Conservation (phyloP, 352 stramenopile species). For the Phytophthora fragariae region DNA sequence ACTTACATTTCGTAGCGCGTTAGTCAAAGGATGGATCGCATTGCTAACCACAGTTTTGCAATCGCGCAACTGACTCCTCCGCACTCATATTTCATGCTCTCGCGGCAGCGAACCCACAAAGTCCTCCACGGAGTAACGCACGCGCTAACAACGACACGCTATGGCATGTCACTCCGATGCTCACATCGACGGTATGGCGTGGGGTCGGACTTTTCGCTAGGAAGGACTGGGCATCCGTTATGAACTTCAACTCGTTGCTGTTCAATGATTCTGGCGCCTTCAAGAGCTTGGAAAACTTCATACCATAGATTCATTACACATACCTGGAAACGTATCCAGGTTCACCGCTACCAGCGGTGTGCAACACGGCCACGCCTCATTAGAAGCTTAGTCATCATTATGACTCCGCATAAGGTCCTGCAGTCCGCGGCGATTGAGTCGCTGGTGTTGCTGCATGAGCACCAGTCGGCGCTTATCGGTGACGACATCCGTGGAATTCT, state of each 20-base stretch:
- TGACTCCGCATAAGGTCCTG: constrained; percentile 57
- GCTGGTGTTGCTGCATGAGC: constrained; percentile 81
- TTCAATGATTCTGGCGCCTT: constrained; percentile 3
- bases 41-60: constrained; percentile 20
- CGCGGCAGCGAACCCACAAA: constrained; percentile 11
- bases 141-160: constrained; percentile 17
- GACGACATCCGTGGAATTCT: constrained; percentile 67
- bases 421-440: constrained; percentile 75
- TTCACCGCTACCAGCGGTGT: constrained; percentile 3
- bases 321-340: constrained; percentile 8
- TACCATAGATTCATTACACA: constrained; percentile 13
- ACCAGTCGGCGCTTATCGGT: constrained; percentile 72
- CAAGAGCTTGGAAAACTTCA: constrained; percentile 8
- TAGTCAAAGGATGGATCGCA: constrained; percentile 13
- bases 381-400: constrained; percentile 30
- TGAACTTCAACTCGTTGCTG: constrained; percentile 22
- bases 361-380: neutral
- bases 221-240: neutral
- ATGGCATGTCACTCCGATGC: neutral
- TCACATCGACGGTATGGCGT: constrained; percentile 1
- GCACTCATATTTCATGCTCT: constrained; percentile 34
- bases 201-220: constrained; percentile 19
- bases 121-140: neutral
- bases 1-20: constrained; percentile 16
- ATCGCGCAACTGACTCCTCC: constrained; percentile 27